Conservation (phyloP, 352 stramenopile species). For the Globisporangium cederbergense region DNA sequence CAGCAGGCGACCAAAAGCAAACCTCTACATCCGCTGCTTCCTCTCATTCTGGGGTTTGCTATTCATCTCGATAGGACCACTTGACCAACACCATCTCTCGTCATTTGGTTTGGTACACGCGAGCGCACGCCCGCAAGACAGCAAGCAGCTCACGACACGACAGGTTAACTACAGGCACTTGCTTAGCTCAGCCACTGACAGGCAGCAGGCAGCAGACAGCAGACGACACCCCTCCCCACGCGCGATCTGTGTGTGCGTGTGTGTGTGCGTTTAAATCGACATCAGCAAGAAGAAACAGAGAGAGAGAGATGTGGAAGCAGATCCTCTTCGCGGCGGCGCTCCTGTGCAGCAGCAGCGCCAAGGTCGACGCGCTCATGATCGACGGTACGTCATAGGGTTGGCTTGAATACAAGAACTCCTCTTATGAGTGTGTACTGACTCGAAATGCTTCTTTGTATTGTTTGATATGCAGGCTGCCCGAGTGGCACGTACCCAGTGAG, state of each 20-base stretch:
- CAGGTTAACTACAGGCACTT: not conserved
- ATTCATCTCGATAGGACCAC: conserved; percentile 4
- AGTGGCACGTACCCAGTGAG: conserved; percentile 53
- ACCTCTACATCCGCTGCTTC: conserved; percentile 4
- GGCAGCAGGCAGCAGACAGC: not conserved
- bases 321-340: conserved; percentile 12
- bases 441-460: not conserved
- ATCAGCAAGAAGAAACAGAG: not conserved
- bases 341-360: conserved; percentile 1
- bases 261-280: not conserved
- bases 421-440: conserved; percentile 1
- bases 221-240: not conserved
- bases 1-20: not conserved
- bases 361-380: conserved; percentile 13
- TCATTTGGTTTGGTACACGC: conserved; percentile 22
- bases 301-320: conserved; percentile 18
- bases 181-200: not conserved
- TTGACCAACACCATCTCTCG: conserved; percentile 12
- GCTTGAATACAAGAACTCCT: not conserved
- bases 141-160: conserved; percentile 8
- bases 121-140: conserved; percentile 4
- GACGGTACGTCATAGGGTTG: conserved; percentile 12
- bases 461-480: conserved; percentile 34
- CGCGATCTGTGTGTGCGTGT: not conserved
- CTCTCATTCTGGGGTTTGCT: conserved; percentile 19